A percentile compares a stretch with the other conserved stretches of the same genome.
Evolutionary conservation across 495 filamentous ascomycete genomes (phyloP).

Genomic region (Platismatia glauca): DNA sequence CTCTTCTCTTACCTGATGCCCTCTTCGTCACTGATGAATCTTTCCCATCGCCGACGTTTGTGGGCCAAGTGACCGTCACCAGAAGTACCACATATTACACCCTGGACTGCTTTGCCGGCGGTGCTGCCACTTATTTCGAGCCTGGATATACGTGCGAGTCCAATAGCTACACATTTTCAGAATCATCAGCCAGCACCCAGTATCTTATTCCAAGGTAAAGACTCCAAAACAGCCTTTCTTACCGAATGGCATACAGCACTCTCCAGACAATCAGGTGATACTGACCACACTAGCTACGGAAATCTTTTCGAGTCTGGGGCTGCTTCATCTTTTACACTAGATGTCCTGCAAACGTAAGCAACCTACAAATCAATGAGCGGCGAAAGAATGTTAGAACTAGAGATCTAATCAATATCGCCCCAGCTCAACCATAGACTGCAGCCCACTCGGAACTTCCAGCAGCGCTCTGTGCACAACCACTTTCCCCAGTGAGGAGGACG

Average conservation of each 20-base stretch:
- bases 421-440: not conserved
- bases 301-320: not conserved
- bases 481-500: not conserved
- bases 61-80: not conserved
- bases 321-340: not conserved
- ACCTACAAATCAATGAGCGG: not conserved
- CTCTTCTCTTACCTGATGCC: not conserved
- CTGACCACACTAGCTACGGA: not conserved
- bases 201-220: not conserved
- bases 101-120: not conserved
- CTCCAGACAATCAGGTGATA: not conserved
- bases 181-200: not conserved
- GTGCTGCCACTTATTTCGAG: not conserved
- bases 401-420: not conserved
- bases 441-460: not conserved
- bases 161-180: not conserved
- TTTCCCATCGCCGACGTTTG: not conserved
- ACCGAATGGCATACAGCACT: not conserved
- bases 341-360: not conserved
- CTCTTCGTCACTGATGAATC: not conserved
- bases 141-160: not conserved
- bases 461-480: not conserved
- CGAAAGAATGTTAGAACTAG: not conserved
- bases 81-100: not conserved
- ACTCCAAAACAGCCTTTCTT: not conserved